Evolutionary conservation across 495 filamentous ascomycete species (phyloP).

Genomic region (Cudoniella acicularis): DNA sequence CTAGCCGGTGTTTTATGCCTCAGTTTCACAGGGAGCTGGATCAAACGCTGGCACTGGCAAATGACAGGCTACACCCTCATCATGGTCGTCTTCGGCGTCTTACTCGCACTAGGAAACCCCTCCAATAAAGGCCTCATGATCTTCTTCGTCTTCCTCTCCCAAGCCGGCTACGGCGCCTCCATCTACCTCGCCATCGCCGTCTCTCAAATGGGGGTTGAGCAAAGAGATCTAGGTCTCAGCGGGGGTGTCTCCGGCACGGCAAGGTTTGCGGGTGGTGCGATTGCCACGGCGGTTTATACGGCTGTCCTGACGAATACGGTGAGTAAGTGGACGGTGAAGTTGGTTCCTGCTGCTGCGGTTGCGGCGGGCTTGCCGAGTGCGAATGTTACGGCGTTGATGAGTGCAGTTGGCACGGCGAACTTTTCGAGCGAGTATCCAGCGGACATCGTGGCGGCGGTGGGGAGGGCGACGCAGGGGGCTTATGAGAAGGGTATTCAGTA

Average conservation of each 20-base stretch:
- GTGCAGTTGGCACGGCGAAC: not conserved
- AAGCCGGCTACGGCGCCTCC: constrained; percentile 30
- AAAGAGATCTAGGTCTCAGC: constrained; percentile 30
- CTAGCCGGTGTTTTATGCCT: constrained; percentile 30
- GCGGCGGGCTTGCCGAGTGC: not conserved
- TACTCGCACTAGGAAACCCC: constrained; percentile 29
- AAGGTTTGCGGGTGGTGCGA: constrained; percentile 31
- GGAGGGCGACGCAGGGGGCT: constrained; percentile 1
- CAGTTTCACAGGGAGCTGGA: constrained; percentile 26
- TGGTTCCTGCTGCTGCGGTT: not conserved
- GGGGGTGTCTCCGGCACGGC: constrained; percentile 26
- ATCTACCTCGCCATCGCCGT: constrained; percentile 28
- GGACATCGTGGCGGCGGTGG: not conserved
- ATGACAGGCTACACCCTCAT: constrained; percentile 25
- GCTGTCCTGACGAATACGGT: not conserved
- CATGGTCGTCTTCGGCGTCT: constrained; percentile 32
- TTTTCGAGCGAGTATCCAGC: not conserved
- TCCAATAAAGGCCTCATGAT: constrained; percentile 31
- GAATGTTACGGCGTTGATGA: not conserved
- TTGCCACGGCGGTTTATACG: constrained; percentile 24
- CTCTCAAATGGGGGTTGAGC: constrained; percentile 30
- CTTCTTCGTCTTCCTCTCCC: constrained; percentile 31
- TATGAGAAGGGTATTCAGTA: constrained; percentile 2
- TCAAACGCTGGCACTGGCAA: constrained; percentile 31
- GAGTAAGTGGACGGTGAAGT: not conserved